Conservation (phyloP, 2,329 filamentous ascomycete species). For the Sclerotinia sclerotiorum region DNA sequence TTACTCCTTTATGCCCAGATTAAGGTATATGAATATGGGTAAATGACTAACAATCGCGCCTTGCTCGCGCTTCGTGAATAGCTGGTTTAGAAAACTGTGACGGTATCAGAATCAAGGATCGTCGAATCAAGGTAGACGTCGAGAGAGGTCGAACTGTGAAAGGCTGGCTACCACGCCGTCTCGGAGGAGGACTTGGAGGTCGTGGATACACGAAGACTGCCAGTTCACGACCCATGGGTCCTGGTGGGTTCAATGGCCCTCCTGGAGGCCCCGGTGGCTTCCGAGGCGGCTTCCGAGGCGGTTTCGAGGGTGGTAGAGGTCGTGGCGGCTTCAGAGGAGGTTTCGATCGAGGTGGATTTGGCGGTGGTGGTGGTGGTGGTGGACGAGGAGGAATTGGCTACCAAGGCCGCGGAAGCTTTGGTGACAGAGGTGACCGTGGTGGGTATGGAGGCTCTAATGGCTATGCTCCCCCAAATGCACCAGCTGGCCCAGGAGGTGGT, state of each 20-base stretch:
- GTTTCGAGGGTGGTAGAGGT: constrained; percentile 47
- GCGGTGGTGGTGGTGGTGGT: constrained; percentile 25
- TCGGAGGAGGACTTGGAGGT: constrained; percentile 89
- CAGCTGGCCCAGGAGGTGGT: constrained; percentile 58
- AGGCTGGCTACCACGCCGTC: constrained; percentile 87
- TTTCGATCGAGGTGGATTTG: constrained; percentile 39
- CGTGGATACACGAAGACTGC: constrained; percentile 86
- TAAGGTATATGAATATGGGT: constrained; percentile 54
- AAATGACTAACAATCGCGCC: constrained; percentile 68
- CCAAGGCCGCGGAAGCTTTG: constrained; percentile 38
- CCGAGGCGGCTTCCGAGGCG: constrained; percentile 49
- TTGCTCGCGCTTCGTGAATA: constrained; percentile 61
- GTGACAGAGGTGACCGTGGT: constrained; percentile 37
- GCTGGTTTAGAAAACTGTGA: constrained; percentile 86
- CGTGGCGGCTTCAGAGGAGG: constrained; percentile 50
- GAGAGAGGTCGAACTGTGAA: constrained; percentile 93
- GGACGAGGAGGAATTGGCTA: constrained; percentile 41
- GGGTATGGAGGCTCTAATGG: constrained; percentile 45
- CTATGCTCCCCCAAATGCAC: constrained; percentile 58
- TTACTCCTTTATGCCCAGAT: constrained; percentile 33
- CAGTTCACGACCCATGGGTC: constrained; percentile 68
- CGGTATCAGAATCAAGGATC: constrained; percentile 88
- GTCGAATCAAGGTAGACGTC: constrained; percentile 90
- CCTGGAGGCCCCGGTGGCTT: constrained; percentile 47
- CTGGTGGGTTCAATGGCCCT: constrained; percentile 58